Evolutionary conservation across 306 rosid species (phyloP).

Genomic region (Vigna mungo): DNA sequence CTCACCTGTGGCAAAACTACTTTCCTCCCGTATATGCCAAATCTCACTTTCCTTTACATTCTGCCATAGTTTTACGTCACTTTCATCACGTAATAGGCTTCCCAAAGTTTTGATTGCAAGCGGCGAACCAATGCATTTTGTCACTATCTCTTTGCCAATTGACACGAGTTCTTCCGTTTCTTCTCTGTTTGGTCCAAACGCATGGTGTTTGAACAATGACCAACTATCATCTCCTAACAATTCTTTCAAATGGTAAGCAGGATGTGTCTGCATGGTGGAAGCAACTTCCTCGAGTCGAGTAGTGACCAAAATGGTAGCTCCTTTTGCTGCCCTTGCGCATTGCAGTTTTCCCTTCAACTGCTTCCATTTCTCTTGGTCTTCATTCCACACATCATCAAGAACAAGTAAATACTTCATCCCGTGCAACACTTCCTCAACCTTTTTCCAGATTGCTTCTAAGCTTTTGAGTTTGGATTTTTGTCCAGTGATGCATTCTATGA

Average conservation of each 20-base stretch:
- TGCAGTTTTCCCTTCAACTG: slow-evolving; percentile 21
- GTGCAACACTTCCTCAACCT: slow-evolving; percentile 10
- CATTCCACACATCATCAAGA: slow-evolving; percentile 54
- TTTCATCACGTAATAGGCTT: slow-evolving; percentile 40
- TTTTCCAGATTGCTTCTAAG: not conserved
- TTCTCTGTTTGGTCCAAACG: slow-evolving; percentile 23
- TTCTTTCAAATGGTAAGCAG: too few relatives aligned
- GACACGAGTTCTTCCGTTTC: slow-evolving; percentile 26
- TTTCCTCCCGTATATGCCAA: too few relatives aligned
- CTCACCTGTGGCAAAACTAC: not conserved
- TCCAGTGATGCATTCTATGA: too few relatives aligned
- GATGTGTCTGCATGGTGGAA: too few relatives aligned
- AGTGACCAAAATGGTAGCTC: slow-evolving; percentile 43
- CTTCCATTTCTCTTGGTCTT: slow-evolving; percentile 38
- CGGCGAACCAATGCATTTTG: slow-evolving; percentile 38
- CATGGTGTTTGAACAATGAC: not conserved
- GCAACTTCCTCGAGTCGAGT: slow-evolving; percentile 31
- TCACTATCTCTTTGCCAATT: slow-evolving; percentile 42
- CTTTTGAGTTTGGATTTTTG: not conserved
- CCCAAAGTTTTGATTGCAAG: not conserved
- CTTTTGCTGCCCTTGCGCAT: slow-evolving; percentile 40
- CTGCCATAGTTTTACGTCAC: slow-evolving; percentile 26
- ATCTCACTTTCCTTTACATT: not conserved
- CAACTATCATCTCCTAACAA: too few relatives aligned
- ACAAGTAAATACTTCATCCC: slow-evolving; percentile 42